Evolutionary conservation across 768 basidiomycete species (phyloP).

Genomic region (Boletus eberwhitei): DNA sequence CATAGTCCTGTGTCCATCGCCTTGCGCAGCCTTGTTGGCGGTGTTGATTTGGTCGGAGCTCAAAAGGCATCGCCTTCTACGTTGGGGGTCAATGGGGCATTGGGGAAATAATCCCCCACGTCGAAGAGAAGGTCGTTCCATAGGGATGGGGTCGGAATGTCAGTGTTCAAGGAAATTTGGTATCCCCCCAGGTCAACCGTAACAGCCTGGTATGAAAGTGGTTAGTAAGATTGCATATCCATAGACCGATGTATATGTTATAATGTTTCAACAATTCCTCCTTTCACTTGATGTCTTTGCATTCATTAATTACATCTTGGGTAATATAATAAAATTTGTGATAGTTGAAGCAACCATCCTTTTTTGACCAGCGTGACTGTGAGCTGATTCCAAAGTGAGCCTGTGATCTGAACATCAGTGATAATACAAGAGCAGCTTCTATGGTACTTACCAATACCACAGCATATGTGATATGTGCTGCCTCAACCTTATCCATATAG

Average conservation of each 20-base stretch:
- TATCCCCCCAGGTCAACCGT: too few relatives aligned
- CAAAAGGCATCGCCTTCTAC: too few relatives aligned
- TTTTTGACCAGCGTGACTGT: slow-evolving; percentile 2
- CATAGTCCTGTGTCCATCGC: too few relatives aligned
- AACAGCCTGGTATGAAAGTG: too few relatives aligned
- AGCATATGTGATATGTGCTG: slow-evolving; percentile 3
- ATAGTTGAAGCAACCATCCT: slow-evolving; percentile 4
- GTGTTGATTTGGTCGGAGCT: too few relatives aligned
- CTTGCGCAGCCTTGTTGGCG: too few relatives aligned
- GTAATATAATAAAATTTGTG: neutral
- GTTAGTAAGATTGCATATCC: too few relatives aligned
- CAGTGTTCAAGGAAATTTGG: too few relatives aligned
- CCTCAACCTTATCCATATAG: neutral
- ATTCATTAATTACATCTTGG: neutral
- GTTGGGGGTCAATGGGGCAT: too few relatives aligned
- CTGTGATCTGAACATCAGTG: neutral
- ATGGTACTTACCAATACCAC: neutral
- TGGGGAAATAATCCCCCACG: too few relatives aligned
- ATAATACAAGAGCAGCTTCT: neutral
- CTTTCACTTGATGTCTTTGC: neutral
- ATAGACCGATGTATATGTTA: neutral
- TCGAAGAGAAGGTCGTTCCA: too few relatives aligned
- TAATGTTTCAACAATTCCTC: neutral
- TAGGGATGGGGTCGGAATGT: too few relatives aligned
- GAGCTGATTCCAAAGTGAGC: slow-evolving; percentile 8